Percentiles rank a stretch among this genome's conserved stretches.
Conservation (phyloP, 1,284 basidiomycete genomes). For the Meira miltonrushii region DNA sequence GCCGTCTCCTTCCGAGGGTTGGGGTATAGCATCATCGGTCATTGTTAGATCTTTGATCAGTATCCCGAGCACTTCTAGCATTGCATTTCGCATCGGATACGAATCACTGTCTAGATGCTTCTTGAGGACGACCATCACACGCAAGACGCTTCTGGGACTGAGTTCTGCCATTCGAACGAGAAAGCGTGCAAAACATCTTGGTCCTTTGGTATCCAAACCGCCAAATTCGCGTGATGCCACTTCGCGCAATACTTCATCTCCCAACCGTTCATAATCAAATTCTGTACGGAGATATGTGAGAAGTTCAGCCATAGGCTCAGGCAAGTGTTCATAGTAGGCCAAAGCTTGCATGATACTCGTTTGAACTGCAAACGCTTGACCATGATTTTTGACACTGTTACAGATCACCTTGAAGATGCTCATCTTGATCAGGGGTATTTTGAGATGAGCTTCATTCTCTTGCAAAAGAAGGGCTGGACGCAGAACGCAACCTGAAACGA, state of each 20-base stretch:
- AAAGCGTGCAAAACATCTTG: conserved; percentile 79
- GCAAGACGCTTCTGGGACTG: conserved; percentile 76
- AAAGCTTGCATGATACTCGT: conserved; percentile 85
- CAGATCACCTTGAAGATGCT: conserved; percentile 84
- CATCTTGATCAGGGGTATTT: conserved; percentile 65
- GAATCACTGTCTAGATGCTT: conserved; percentile 90
- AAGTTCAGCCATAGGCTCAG: conserved; percentile 88
- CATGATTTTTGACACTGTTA: conserved; percentile 83
- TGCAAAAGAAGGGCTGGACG: conserved; percentile 76
- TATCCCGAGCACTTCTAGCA: conserved; percentile 50
- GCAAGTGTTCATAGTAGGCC: conserved; percentile 89
- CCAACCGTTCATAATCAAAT: conserved; percentile 81
- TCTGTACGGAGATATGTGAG: conserved; percentile 74
- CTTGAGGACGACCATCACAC: conserved; percentile 80
- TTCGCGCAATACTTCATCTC: conserved; percentile 81
- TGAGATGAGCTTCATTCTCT: conserved; percentile 85
- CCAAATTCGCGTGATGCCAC: conserved; percentile 73
- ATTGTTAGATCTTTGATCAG: conserved; percentile 54
- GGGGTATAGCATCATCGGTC: conserved; percentile 35
- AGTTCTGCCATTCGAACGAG: conserved; percentile 75
- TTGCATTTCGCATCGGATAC: conserved; percentile 77
- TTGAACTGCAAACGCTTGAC: conserved; percentile 65
- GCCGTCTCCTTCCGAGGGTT: conserved; percentile 9
- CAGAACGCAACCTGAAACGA: conserved; percentile 45
- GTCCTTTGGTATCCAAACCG: conserved; percentile 78